phyloP scores from a whole-genome alignment of 768 basidiomycete species.

The Leucocoprinus leucothites region DNA sequence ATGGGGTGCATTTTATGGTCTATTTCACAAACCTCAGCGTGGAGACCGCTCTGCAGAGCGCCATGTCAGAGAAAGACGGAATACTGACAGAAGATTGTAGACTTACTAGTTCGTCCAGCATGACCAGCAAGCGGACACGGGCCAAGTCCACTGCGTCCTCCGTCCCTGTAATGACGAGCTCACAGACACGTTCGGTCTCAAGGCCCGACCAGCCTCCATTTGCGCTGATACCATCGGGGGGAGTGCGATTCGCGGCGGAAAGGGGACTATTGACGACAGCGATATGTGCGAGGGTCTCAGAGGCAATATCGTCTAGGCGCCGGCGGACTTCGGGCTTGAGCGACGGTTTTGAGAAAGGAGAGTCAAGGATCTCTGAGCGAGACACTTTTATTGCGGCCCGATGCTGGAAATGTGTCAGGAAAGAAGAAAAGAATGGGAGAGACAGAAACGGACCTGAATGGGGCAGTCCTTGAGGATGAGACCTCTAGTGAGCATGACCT shows the following conservation, averaged over 20 bases:
- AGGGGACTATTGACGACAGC: conserved; percentile 88
- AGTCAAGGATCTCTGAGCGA: conserved; percentile 91
- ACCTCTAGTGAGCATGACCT: conserved; percentile 88
- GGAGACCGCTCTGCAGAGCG: conserved; percentile 75
- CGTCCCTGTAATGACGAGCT: conserved; percentile 85
- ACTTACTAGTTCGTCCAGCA: conserved; percentile 92
- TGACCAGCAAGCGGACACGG: conserved; percentile 84
- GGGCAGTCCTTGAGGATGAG: conserved; percentile 89
- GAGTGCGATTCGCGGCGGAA: conserved; percentile 69
- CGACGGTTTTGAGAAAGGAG: conserved; percentile 70
- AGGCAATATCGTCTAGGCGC: conserved; percentile 91
- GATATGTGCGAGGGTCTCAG: conserved; percentile 89
- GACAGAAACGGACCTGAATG: conserved; percentile 56
- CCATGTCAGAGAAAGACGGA: background rate
- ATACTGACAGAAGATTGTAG: background rate
- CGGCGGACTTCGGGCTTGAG: conserved; percentile 81
- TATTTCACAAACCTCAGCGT: conserved; percentile 89
- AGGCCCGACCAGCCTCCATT: conserved; percentile 85
- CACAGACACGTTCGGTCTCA: conserved; percentile 92
- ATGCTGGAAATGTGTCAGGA: conserved; percentile 44
- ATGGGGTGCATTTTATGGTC: conserved; percentile 93
- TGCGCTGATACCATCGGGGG: conserved; percentile 73
- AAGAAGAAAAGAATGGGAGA: conserved; percentile 9
- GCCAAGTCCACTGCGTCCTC: conserved; percentile 91
- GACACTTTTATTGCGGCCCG: conserved; percentile 86